These are phyloP conservation scores for Gossypium trilobum DNA, from an alignment of 441 rosid genomes.

Conservation along the genomic window DNA sequence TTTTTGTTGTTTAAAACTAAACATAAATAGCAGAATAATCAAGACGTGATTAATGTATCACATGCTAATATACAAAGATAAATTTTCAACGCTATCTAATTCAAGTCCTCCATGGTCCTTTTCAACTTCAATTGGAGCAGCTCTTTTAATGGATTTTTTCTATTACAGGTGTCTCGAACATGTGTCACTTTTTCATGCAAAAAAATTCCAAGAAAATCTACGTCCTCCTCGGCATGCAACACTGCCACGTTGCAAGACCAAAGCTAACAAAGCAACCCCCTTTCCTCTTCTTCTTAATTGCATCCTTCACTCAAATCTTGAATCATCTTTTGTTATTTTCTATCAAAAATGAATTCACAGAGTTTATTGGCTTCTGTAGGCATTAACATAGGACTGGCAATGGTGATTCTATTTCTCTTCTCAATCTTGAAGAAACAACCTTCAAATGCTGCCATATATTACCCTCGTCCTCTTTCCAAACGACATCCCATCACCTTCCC, in stretches of 20 bases:
- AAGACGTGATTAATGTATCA: too few species aligned
- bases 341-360: conserved; percentile 42
- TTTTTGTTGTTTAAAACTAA: too few species aligned
- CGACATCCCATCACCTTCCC: conserved; percentile 26
- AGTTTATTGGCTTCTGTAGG: conserved; percentile 70
- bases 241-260: conserved; percentile 25
- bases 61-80: too few species aligned
- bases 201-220: neutral
- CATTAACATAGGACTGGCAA: conserved; percentile 66
- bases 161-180: neutral
- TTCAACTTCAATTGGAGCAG: neutral
- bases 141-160: neutral
- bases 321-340: neutral
- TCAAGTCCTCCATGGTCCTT: too few species aligned
- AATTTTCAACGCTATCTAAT: too few species aligned
- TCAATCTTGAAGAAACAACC: conserved; percentile 74
- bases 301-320: neutral
- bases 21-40: too few species aligned
- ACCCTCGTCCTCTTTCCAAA: conserved; percentile 62
- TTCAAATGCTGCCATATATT: conserved; percentile 60
- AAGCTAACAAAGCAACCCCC: neutral
- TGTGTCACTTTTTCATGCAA: neutral
- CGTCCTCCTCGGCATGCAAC: neutral
- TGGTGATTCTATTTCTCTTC: conserved; percentile 58
- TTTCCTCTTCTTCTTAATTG: neutral